phyloP scores from a whole-genome alignment of 75 land plant species.

The Pinus taeda region DNA sequence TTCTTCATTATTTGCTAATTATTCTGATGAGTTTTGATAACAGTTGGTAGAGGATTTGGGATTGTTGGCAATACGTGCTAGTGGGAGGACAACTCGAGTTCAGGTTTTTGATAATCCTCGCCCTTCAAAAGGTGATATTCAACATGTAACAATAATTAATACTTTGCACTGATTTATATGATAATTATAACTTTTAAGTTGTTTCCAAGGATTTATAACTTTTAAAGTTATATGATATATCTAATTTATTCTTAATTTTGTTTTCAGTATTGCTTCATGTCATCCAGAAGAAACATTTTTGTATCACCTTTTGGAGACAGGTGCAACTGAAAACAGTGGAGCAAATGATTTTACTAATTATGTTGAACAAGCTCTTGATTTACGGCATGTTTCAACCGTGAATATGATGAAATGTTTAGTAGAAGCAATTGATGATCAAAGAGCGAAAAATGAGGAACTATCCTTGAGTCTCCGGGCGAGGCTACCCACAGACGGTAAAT shows the following conservation, averaged over 20 bases:
- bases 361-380: too few species aligned
- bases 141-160: neutral
- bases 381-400: too few species aligned
- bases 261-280: conserved; percentile 19
- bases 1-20: too few species aligned
- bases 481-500: too few species aligned
- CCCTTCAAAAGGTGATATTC: conserved; percentile 20
- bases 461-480: too few species aligned
- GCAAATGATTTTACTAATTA: conserved; percentile 1
- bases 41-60: conserved; percentile 61
- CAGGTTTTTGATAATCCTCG: conserved; percentile 25
- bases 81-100: conserved; percentile 24
- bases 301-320: conserved; percentile 48
- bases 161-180: neutral
- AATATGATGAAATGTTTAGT: too few species aligned
- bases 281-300: conserved; percentile 77
- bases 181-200: too few species aligned
- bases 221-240: too few species aligned
- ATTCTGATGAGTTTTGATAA: too few species aligned
- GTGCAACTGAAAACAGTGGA: conserved; percentile 32
- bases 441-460: too few species aligned
- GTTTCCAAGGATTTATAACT: neutral
- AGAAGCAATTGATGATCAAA: too few species aligned
- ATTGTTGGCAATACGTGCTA: conserved; percentile 48
- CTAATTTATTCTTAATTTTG: neutral